Evolutionary conservation across 495 filamentous ascomycete species (phyloP), one percentile per base, ranked within the genome.

Genomic region (Xylaria scruposa): DNA sequence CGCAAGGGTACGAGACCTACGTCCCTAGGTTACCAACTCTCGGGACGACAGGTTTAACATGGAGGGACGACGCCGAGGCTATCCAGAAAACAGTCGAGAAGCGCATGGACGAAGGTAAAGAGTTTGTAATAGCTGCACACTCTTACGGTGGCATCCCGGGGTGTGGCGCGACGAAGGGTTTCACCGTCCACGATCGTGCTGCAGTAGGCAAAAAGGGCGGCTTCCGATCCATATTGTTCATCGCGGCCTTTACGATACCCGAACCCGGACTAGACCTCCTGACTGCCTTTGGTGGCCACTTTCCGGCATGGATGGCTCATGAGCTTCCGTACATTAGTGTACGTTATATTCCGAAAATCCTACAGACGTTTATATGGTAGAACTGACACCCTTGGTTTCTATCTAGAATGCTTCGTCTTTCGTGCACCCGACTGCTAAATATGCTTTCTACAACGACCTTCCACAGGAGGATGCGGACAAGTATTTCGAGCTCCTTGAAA

Each of bases 221-320:
- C 0, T 76, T 85, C 21, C 59, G 77, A 17, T 67, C 75, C 36
- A 68, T 85, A 21, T 47, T 85, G 3, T 84, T 82, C 65, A 80
- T 84, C 8, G 65, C 74, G 5, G 68, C 69, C 29, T 68, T 73
- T 8, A 72, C 62, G 15, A 26, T 71, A 8, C 62, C 67, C 3
- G 58, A 53, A 9, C 60, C 66, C 0, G 62, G 67, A 13, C n/a
- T 66, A 9, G 33, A 60, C 54, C 49, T 71, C 65, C 60, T 72
- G 44, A 59, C 64, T 17, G 70, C 46, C 47, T 44, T 74, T 19
- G 63, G 63, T 2, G 70, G 69, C 9, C 40, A 65, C 8, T 74
- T 59, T 44, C 54, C 69, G n/a, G 19, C 73, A 8, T 72, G 69
- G 73, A 70, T 69, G 63, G 38, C 21, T 15, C 51, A 62, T 47